phyloP scores from a whole-genome alignment of 2,329 filamentous ascomycete genomes.

The Colletotrichum sp. region DNA sequence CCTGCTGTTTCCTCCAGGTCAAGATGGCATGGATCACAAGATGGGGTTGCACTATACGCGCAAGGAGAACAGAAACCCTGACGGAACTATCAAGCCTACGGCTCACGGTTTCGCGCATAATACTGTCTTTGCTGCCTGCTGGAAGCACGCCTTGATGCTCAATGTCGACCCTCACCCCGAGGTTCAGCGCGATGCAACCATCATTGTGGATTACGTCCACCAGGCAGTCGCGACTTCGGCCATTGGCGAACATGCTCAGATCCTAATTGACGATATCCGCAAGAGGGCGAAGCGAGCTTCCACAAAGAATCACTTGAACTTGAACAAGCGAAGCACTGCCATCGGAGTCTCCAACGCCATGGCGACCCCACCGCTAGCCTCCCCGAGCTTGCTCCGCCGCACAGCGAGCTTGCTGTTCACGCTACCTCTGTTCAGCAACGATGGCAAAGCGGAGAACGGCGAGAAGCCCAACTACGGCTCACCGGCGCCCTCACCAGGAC shows the following conservation, averaged over 20 bases:
- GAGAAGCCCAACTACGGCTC: slow-evolving; percentile 13
- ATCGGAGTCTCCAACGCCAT: slow-evolving; percentile 39
- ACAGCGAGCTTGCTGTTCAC: slow-evolving; percentile 69
- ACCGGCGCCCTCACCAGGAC: slow-evolving; percentile 34
- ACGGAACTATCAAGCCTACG: slow-evolving; percentile 62
- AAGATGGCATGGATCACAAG: slow-evolving; percentile 63
- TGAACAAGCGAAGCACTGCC: slow-evolving; percentile 48
- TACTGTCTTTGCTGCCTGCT: slow-evolving; percentile 90
- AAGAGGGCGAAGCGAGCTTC: slow-evolving; percentile 53
- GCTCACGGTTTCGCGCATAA: slow-evolving; percentile 76
- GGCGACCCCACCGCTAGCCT: slow-evolving; percentile 50
- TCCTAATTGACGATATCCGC: slow-evolving; percentile 76
- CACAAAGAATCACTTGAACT: slow-evolving; percentile 45
- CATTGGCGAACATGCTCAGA: slow-evolving; percentile 72
- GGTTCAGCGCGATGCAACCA: slow-evolving; percentile 81
- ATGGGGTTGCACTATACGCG: slow-evolving; percentile 68
- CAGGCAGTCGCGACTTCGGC: slow-evolving; percentile 78
- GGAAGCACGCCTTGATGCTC: slow-evolving; percentile 90
- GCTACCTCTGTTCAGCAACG: slow-evolving; percentile 57
- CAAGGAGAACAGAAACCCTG: slow-evolving; percentile 58
- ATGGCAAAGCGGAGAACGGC: slow-evolving; percentile 39
- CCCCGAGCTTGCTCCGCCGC: slow-evolving; percentile 64
- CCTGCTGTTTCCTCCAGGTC: slow-evolving; percentile 57
- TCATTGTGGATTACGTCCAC: slow-evolving; percentile 88
- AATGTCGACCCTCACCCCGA: slow-evolving; percentile 95